Evolutionary conservation across 2,329 filamentous ascomycete genomes (phyloP).

Genomic region (Aspergillus quadricinctus): DNA sequence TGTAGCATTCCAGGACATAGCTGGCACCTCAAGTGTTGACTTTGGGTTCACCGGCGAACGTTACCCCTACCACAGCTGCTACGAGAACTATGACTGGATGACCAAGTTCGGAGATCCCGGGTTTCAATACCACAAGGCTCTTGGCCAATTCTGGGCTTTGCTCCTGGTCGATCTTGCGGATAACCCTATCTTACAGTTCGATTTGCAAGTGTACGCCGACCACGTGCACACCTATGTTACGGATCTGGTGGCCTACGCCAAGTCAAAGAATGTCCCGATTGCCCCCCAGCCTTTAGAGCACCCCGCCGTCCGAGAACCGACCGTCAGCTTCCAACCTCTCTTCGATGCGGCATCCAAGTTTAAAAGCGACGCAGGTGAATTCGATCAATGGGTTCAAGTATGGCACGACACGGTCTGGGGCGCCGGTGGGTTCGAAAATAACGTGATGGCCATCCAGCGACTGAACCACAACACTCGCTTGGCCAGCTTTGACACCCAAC

Average conservation of each 20-base stretch:
- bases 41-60: constrained; percentile 67
- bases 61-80: constrained; percentile 75
- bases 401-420: constrained; percentile 73
- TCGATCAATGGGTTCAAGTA: constrained; percentile 69
- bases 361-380: constrained; percentile 56
- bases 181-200: constrained; percentile 74
- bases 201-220: constrained; percentile 68
- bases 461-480: constrained; percentile 74
- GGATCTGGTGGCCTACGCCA: constrained; percentile 63
- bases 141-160: constrained; percentile 75
- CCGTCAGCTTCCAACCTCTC: constrained; percentile 56
- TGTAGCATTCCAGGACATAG: constrained; percentile 85
- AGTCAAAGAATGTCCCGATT: constrained; percentile 47
- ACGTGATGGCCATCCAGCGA: constrained; percentile 62
- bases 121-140: constrained; percentile 72
- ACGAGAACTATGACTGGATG: constrained; percentile 89
- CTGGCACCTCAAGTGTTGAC: constrained; percentile 82
- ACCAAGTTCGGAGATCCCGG: constrained; percentile 71
- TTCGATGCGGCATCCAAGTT: constrained; percentile 61
- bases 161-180: constrained; percentile 84
- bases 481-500: constrained; percentile 72
- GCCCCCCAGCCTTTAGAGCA: constrained; percentile 2
- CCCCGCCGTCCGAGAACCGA: constrained; percentile 11
- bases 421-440: constrained; percentile 71
- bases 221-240: constrained; percentile 62